Conservation (phyloP, 208 protist species). For the Wallacemonas collosoma region DNA sequence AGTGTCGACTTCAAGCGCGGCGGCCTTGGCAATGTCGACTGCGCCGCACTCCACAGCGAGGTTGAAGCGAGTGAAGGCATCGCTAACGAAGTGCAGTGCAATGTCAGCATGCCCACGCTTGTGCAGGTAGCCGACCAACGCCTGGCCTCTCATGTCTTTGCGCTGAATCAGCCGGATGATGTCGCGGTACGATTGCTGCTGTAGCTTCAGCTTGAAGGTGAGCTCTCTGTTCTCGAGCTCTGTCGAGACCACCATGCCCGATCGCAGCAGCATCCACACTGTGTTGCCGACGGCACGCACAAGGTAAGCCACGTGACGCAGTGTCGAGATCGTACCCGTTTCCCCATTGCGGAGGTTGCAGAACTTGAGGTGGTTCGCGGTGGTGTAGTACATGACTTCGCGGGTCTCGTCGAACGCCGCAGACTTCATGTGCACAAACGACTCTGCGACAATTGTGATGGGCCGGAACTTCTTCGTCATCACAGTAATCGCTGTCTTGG, state of each 20-base stretch:
- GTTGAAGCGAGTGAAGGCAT: slow-evolving; percentile 96
- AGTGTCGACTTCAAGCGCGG: slow-evolving; percentile 93
- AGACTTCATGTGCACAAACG: slow-evolving; percentile 95
- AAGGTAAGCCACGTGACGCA: slow-evolving; percentile 97
- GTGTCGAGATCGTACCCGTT: slow-evolving; percentile 96
- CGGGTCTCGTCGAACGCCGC: slow-evolving; percentile 90
- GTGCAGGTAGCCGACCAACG: slow-evolving; percentile 98
- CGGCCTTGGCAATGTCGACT: slow-evolving; percentile 92
- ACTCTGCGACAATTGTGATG: slow-evolving; percentile 92
- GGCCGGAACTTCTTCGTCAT: slow-evolving; percentile 90
- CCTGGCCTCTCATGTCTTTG: slow-evolving; percentile 94
- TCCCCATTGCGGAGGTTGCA: slow-evolving; percentile 92
- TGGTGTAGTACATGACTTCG: slow-evolving; percentile 98
- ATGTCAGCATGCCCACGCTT: slow-evolving; percentile 97
- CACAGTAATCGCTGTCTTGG: slow-evolving; percentile 90
- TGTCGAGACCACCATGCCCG: slow-evolving; percentile 83
- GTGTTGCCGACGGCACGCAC: slow-evolving; percentile 81
- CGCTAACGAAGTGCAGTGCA: slow-evolving; percentile 98
- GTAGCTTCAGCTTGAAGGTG: slow-evolving; percentile 96
- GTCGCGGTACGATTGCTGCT: slow-evolving; percentile 91
- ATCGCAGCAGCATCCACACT: slow-evolving; percentile 93
- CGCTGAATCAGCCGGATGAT: slow-evolving; percentile 94
- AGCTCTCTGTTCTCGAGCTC: slow-evolving; percentile 95
- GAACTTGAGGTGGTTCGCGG: slow-evolving; percentile 99
- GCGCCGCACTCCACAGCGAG: slow-evolving; percentile 98